Evolutionary conservation across 2,329 filamentous ascomycete genomes (phyloP).

Genomic region (Pseudogymnoascus sp.): DNA sequence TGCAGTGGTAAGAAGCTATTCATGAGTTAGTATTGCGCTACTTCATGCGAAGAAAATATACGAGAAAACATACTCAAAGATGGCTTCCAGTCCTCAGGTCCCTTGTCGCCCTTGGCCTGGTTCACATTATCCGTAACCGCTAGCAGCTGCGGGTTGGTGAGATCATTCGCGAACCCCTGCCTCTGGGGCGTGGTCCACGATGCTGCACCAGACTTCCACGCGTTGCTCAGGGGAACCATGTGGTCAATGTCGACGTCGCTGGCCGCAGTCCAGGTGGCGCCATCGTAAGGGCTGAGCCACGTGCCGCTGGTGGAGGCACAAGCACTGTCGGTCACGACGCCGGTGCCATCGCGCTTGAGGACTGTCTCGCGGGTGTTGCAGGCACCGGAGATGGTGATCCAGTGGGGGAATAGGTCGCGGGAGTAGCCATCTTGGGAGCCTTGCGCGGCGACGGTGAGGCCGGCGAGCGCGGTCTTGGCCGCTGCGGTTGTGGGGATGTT

Average conservation of each 20-base stretch:
- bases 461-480: slow-evolving; percentile 51
- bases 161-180: slow-evolving; percentile 68
- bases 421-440: slow-evolving; percentile 52
- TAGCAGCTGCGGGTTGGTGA: slow-evolving; percentile 67
- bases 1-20: slow-evolving; percentile 61
- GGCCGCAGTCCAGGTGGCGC: slow-evolving; percentile 59
- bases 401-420: slow-evolving; percentile 64
- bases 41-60: not conserved
- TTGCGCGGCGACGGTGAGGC: slow-evolving; percentile 49
- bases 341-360: slow-evolving; percentile 63
- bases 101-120: slow-evolving; percentile 62
- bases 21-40: slow-evolving; percentile 13
- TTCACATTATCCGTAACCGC: slow-evolving; percentile 76
- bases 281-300: slow-evolving; percentile 70
- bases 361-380: slow-evolving; percentile 72
- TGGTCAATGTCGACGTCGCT: slow-evolving; percentile 77
- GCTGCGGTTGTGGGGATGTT: slow-evolving; percentile 54
- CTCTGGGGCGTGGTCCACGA: slow-evolving; percentile 64
- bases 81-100: slow-evolving; percentile 72
- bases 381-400: slow-evolving; percentile 55
- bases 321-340: slow-evolving; percentile 49
- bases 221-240: slow-evolving; percentile 72
- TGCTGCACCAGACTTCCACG: slow-evolving; percentile 72
- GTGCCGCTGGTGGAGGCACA: slow-evolving; percentile 60
- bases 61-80: slow-evolving; percentile 42